Evolutionary conservation across 441 rosid species (phyloP).

Genomic region (Hura crepitans): DNA sequence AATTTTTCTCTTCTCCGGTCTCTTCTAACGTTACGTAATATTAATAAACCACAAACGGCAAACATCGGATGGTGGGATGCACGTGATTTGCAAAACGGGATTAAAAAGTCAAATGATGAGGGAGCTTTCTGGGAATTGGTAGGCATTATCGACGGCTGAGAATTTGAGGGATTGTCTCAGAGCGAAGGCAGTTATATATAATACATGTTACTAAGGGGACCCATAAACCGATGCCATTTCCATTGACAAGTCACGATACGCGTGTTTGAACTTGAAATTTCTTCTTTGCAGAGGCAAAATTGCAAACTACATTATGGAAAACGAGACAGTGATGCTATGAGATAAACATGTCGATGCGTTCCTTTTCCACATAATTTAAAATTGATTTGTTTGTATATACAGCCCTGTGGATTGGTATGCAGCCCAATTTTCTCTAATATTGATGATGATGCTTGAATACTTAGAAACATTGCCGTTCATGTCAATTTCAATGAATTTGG

Average conservation of each 20-base stretch:
- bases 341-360: not conserved
- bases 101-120: not conserved
- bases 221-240: not conserved
- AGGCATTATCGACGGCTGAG: not conserved
- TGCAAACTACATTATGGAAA: not conserved
- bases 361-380: no score
- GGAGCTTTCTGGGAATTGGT: not conserved
- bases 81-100: not conserved
- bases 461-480: not conserved
- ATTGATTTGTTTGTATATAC: no score
- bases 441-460: not conserved
- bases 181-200: no score
- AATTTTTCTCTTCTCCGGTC: no score
- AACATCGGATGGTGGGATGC: not conserved
- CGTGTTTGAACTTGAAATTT: not conserved
- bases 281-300: not conserved
- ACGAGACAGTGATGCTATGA: not conserved
- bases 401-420: not conserved
- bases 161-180: not conserved
- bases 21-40: no score
- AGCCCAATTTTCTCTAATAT: not conserved
- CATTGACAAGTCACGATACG: not conserved
- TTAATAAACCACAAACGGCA: not conserved
- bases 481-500: no score
- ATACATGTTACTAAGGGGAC: no score